Percentiles rank a stretch among this genome's conserved stretches.
These are phyloP conservation scores for Dalbergia cochinchinensis DNA, from an alignment of 306 rosid genomes.

Conservation along the genomic window DNA sequence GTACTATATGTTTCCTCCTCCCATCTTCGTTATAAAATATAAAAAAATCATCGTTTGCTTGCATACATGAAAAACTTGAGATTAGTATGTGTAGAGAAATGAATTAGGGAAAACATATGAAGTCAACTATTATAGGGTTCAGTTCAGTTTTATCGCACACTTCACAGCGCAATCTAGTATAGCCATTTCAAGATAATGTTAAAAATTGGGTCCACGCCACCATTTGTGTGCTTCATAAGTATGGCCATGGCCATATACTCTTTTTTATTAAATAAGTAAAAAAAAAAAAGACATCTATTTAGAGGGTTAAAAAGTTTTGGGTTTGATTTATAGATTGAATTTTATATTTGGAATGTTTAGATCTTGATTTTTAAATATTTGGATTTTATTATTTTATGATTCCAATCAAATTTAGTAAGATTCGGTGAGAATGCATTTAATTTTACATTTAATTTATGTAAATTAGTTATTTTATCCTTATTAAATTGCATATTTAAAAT, in stretches of 20 bases:
- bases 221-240: conserved; percentile 13
- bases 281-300: too few relatives aligned
- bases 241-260: background rate
- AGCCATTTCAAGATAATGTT: conserved; percentile 44
- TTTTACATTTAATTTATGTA: too few relatives aligned
- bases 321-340: background rate
- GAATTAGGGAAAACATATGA: background rate
- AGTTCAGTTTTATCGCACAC: conserved; percentile 61
- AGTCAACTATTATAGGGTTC: conserved; percentile 52
- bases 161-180: conserved; percentile 62
- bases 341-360: background rate
- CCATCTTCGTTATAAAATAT: background rate
- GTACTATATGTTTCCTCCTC: background rate
- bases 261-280: background rate
- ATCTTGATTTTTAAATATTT: too few relatives aligned
- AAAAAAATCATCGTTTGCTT: conserved; percentile 1
- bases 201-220: conserved; percentile 36
- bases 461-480: too few relatives aligned
- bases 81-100: background rate
- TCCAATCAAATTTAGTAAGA: background rate
- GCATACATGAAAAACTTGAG: background rate
- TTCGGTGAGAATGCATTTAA: background rate
- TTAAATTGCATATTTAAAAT: too few relatives aligned
- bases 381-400: background rate
- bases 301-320: background rate